These are phyloP conservation scores for Tilletia walkeri DNA, from an alignment of 1,284 basidiomycete species.

Conservation along the genomic window DNA sequence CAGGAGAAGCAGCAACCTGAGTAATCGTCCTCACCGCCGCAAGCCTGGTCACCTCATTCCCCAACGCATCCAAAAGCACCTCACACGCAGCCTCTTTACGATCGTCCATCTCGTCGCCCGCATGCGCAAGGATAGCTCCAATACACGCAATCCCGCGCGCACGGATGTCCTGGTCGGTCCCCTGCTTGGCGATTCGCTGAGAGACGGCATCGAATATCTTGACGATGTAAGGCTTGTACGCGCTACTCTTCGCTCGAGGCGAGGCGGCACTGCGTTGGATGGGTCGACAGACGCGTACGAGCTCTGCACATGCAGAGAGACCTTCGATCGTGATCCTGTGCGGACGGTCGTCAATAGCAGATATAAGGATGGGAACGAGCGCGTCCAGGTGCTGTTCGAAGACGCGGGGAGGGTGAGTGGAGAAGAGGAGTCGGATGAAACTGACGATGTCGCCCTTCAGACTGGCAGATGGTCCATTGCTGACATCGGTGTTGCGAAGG, in stretches of 20 bases:
- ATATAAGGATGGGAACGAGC: conserved; percentile 72
- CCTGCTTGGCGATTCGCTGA: conserved; percentile 69
- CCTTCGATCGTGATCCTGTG: conserved; percentile 59
- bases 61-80: conserved; percentile 74
- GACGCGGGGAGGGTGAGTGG: conserved; percentile 70
- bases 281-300: conserved; percentile 48
- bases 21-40: conserved; percentile 60
- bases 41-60: conserved; percentile 62
- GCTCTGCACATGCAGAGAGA: conserved; percentile 63
- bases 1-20: not conserved
- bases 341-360: conserved; percentile 64
- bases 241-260: conserved; percentile 16
- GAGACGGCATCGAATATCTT: conserved; percentile 72
- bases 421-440: conserved; percentile 80
- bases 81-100: conserved; percentile 58
- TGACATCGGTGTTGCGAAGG: conserved; percentile 52
- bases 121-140: conserved; percentile 80
- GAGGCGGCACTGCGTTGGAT: not conserved
- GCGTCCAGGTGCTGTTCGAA: conserved; percentile 67
- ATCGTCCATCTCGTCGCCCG: conserved; percentile 67
- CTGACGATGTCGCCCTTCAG: conserved; percentile 67
- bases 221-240: conserved; percentile 32
- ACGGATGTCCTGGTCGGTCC: conserved; percentile 88
- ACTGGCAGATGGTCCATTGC: conserved; percentile 51
- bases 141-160: conserved; percentile 77